Evolutionary conservation across 2,329 filamentous ascomycete genomes (phyloP), one percentile per base, ranked within the genome.

Genomic region (Simplicillium aogashimaense): DNA sequence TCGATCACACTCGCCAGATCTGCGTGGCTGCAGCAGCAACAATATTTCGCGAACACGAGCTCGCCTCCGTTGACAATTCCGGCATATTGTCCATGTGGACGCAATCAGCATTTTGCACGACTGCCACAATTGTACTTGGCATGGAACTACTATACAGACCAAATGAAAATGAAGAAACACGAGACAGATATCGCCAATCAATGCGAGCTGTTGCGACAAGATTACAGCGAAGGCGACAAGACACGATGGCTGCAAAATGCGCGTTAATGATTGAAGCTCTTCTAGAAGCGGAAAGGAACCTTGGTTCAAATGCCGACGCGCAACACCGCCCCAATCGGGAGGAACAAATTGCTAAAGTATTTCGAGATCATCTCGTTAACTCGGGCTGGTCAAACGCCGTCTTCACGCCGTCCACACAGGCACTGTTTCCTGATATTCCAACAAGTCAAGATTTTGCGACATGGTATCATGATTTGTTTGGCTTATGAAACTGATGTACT

Each of bases 11-110:
- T 7, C 48, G 58, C 20, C 49, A 51, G 3, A 62, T 57, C 5
- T 61, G 58, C 38, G 52, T 60, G 17, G 53, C 58, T 1, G 59
- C 59, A 8, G 54, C 59, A 10, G 55, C 55, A 47, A 61, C 57
- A 2, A 61, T 61, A 14, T 30, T 63, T 40, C 45, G 50, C 1
- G 50, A 54, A 33, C 47, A 53, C 40, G 45, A 43, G 31, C 45
- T 44, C 15, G 43, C 47, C 8, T 44, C 44, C 11, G 44, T 43
- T 3, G 41, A 43, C 6, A 45, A 48, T 18, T 42, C 43, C 9
- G 41, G 33, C 14, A 35, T 9, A 2, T 15, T 53, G 12, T 50
- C 51, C 0, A 44, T 54, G 25, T 55, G 53, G 53, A 53, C 48
- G 3, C 51, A 53, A 18, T 49, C 52, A 1, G 53, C 53, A 2